Evolutionary conservation across 495 filamentous ascomycete genomes (phyloP).

Genomic region (Cercophora scortea): DNA sequence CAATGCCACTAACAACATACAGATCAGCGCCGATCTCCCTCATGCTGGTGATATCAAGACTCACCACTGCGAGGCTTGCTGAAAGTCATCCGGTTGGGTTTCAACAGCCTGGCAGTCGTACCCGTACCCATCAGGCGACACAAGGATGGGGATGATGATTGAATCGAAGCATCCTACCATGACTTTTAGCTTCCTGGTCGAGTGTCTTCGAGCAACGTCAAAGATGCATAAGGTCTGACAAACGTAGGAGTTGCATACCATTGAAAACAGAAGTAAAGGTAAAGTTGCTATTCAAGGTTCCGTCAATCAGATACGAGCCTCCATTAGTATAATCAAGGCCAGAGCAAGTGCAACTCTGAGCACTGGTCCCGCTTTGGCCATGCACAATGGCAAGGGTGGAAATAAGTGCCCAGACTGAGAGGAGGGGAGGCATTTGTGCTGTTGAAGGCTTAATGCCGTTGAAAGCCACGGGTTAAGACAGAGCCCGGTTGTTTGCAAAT

Average conservation of each 20-base stretch:
- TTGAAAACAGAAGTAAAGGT: constrained; percentile 20
- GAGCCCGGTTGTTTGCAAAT: no score
- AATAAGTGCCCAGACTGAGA: no score
- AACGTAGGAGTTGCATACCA: constrained; percentile 1
- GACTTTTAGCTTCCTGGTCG: no score
- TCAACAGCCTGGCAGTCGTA: constrained; percentile 20
- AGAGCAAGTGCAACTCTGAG: constrained; percentile 11
- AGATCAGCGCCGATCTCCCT: neutral
- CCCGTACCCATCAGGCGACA: constrained; percentile 19
- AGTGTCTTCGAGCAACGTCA: neutral
- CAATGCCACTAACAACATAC: constrained; percentile 7
- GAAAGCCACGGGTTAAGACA: no score
- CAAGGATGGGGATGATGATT: constrained; percentile 20
- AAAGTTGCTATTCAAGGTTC: constrained; percentile 15
- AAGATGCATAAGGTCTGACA: neutral
- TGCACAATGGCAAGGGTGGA: no score
- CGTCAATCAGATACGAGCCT: constrained; percentile 24
- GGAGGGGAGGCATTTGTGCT: no score
- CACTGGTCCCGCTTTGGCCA: no score
- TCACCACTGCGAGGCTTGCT: constrained; percentile 20
- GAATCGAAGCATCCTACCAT: constrained; percentile 17
- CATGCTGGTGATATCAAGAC: neutral
- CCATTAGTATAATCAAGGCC: constrained; percentile 26
- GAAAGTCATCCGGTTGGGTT: constrained; percentile 11
- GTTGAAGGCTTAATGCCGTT: no score